A percentile compares a stretch with the other conserved stretches of the same genome.
phyloP scores from a whole-genome alignment of 768 basidiomycete species.

The Harrya chromipes region DNA sequence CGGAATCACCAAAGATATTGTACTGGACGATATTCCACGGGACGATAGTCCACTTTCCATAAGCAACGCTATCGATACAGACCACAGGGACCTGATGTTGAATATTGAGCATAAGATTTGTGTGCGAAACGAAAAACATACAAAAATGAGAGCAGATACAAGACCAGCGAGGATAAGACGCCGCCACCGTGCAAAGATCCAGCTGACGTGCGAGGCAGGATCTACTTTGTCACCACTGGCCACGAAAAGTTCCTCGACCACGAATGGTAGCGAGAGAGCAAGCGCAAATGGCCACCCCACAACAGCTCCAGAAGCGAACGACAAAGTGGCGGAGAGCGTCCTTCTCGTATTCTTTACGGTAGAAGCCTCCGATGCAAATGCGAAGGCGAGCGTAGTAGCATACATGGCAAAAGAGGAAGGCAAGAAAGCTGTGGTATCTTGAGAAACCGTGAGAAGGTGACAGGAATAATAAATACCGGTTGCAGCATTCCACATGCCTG shows the following conservation, averaged over 20 bases:
- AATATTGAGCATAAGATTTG: background rate
- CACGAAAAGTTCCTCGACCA: slow-evolving; percentile 85
- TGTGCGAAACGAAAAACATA: slow-evolving; percentile 32
- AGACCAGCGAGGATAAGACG: slow-evolving; percentile 53
- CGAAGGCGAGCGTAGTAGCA: slow-evolving; percentile 72
- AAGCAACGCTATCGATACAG: slow-evolving; percentile 80
- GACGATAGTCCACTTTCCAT: slow-evolving; percentile 73
- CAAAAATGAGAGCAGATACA: slow-evolving; percentile 59
- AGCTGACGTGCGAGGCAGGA: slow-evolving; percentile 40
- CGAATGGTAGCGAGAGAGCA: slow-evolving; percentile 82
- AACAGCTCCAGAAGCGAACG: slow-evolving; percentile 79
- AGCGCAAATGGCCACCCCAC: slow-evolving; percentile 98
- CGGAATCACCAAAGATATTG: slow-evolving; percentile 82
- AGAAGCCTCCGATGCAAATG: slow-evolving; percentile 61
- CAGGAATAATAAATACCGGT: slow-evolving; percentile 46
- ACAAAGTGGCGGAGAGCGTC: slow-evolving; percentile 61
- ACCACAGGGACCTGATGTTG: slow-evolving; percentile 77
- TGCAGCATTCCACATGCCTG: slow-evolving; percentile 95
- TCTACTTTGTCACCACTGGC: slow-evolving; percentile 65
- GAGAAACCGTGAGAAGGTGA: slow-evolving; percentile 6
- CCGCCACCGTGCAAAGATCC: slow-evolving; percentile 61
- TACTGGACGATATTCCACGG: slow-evolving; percentile 94
- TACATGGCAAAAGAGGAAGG: slow-evolving; percentile 97
- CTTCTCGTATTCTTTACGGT: slow-evolving; percentile 50
- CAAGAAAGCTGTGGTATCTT: slow-evolving; percentile 65